A percentile compares a stretch with the other conserved stretches of the same genome.
Conservation (phyloP, 1,284 basidiomycete genomes). For the Mycena citricolor region DNA sequence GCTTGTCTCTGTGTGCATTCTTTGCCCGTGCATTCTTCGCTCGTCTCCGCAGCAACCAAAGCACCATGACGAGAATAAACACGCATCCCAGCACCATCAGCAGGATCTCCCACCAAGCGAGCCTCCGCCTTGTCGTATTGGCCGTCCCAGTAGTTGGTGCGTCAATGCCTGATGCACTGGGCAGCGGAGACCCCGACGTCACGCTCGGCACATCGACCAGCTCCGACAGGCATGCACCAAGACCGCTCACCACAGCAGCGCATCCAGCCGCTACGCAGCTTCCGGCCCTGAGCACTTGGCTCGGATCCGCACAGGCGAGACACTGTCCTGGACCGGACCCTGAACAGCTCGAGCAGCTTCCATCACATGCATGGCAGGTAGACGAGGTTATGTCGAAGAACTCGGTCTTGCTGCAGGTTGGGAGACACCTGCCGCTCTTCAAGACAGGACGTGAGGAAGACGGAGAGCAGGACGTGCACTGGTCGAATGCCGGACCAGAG, state of each 20-base stretch:
- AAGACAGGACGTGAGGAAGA: constrained; percentile 68
- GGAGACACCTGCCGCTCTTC: constrained; percentile 69
- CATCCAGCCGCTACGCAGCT: constrained; percentile 65
- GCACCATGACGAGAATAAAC: constrained; percentile 68
- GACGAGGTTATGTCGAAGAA: constrained; percentile 68
- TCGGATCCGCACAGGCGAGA: constrained; percentile 65
- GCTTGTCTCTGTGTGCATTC: too few relatives aligned
- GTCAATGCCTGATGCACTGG: constrained; percentile 49
- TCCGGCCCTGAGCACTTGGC: constrained; percentile 61
- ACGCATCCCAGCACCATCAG: constrained; percentile 79
- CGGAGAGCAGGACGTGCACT: constrained; percentile 76
- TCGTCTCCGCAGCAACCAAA: constrained; percentile 68
- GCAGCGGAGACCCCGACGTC: constrained; percentile 41
- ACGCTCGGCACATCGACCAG: constrained; percentile 56
- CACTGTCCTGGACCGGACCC: constrained; percentile 64
- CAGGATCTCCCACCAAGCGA: constrained; percentile 82
- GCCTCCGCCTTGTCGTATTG: constrained; percentile 37
- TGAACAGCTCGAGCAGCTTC: constrained; percentile 72
- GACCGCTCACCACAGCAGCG: constrained; percentile 62
- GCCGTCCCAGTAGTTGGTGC: constrained; percentile 6
- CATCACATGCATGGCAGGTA: constrained; percentile 68
- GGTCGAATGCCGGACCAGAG: constrained; percentile 67
- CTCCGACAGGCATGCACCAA: constrained; percentile 76
- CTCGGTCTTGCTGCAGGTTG: constrained; percentile 68
- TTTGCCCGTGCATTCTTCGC: constrained; percentile 64